Evolutionary conservation across 2,329 filamentous ascomycete genomes (phyloP), one percentile per base, ranked within the genome.

Genomic region (Microcyclosporella mali): DNA sequence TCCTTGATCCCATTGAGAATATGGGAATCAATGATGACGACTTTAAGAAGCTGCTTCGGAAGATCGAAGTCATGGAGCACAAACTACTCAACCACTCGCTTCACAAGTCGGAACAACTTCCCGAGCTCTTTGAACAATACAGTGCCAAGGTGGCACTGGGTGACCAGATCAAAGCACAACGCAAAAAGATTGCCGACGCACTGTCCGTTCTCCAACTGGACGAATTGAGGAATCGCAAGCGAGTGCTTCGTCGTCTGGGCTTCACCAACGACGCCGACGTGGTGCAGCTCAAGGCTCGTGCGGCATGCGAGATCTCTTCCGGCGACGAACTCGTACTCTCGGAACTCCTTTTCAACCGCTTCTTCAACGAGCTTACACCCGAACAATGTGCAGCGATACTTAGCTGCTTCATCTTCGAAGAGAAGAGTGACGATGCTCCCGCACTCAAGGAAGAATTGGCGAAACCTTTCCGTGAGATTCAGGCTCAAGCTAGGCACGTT

Each of bases 231-330:
- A 88, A 86, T 51, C 84, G 92, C 49, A 98, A 95, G 72, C 84
- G 92, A 55, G 92, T 98, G 3, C 77, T 98, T 21, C 87, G 94
- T 35, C 87, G 92, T 41, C 78, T 98, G 9, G 88, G 86, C 3
- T 98, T 98, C 68, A 94, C 95, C 67, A 94, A 95, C 63, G 92
- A 97, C 47, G 78, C 81, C 40, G 92, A 97, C 63, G 89, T 98
- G 1, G 89, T 98, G 7, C 85, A 97, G 70, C 78, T 97, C 59
- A 98, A 98, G 70, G 92, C 90, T 9, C 86, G 94, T 43, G 94
- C 97, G 2, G 92, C 92, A 2, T 98, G 92, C 67, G 90, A 98
- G 69, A 97, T 98, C 52, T 95, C 88, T 50, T 95, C 90, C 0
- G 92, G 90, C 28, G 92, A 98, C 60, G 94, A 98, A 64, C 74